Conservation (phyloP, 176 grass and related monocot genomes). For the Ensete ventricosum region DNA sequence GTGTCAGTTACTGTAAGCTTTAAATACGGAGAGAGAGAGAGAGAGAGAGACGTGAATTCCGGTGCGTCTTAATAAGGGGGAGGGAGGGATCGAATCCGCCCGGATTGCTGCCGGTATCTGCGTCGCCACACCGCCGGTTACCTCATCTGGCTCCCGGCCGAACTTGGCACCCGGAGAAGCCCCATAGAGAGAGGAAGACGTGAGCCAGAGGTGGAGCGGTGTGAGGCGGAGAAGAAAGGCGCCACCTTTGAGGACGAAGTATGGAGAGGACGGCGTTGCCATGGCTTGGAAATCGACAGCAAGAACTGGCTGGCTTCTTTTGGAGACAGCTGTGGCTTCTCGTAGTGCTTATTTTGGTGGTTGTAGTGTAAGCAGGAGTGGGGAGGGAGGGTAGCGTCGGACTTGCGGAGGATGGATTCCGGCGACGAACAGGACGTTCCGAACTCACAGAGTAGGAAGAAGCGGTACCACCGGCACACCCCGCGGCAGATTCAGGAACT, state of each 20-base stretch:
- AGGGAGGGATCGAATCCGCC: background rate
- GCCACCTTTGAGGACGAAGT: background rate
- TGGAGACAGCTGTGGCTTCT: no score
- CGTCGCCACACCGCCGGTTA: background rate
- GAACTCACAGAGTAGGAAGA: constrained; percentile 49
- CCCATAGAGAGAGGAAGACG: no score
- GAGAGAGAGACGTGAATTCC: background rate
- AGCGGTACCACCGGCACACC: constrained; percentile 92
- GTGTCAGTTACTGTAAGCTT: constrained; percentile 9
- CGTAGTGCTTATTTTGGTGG: background rate
- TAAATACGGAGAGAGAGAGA: constrained; percentile 4
- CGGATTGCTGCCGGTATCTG: constrained; percentile 5
- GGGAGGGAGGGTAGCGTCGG: background rate
- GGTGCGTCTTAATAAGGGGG: background rate
- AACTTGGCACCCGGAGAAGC: background rate
- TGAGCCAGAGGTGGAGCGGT: no score
- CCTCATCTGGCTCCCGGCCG: background rate
- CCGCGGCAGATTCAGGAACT: constrained; percentile 94
- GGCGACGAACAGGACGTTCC: constrained; percentile 66
- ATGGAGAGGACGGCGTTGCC: background rate
- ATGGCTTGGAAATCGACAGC: no score
- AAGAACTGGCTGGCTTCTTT: no score
- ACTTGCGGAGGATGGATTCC: constrained; percentile 46
- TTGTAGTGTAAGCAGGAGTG: background rate
- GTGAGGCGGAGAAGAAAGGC: background rate